Percentiles rank a stretch among this genome's conserved stretches.
Evolutionary conservation across 441 rosid species (phyloP).

Genomic region (Metrosideros polymorpha): DNA sequence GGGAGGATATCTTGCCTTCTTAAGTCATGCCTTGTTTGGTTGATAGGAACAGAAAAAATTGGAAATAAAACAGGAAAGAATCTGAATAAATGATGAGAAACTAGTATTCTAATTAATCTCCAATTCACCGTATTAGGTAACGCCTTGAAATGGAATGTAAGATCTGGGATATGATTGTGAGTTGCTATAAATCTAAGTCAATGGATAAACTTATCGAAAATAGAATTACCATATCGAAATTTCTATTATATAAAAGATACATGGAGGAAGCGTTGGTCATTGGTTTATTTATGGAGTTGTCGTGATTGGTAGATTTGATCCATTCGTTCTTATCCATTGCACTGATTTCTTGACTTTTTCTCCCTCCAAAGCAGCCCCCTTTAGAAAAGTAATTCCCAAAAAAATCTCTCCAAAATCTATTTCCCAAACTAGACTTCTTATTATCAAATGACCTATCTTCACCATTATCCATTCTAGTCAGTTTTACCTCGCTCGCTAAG

Average conservation of each 20-base stretch:
- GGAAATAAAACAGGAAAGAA: too few species aligned
- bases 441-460: too few species aligned
- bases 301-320: not conserved
- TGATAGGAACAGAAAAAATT: too few species aligned
- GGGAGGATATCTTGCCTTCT: too few species aligned
- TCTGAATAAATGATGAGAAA: not conserved
- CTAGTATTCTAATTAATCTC: not conserved
- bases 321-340: not conserved
- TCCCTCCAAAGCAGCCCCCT: rapidly evolving
- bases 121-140: not conserved
- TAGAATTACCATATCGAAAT: not conserved
- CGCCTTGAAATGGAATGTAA: too few species aligned
- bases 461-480: not conserved
- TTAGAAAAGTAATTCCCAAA: not conserved
- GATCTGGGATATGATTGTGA: not conserved
- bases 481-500: not conserved
- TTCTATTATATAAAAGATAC: not conserved
- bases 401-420: not conserved
- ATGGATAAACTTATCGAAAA: not conserved
- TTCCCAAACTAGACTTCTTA: not conserved
- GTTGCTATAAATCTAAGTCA: not conserved
- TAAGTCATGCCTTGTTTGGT: too few species aligned
- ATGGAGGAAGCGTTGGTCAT: not conserved
- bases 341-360: not conserved
- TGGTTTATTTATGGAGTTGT: not conserved